A percentile compares a stretch with the other conserved stretches of the same genome.
Evolutionary conservation across 2,329 filamentous ascomycete species (phyloP).

Genomic region (Cucurbitaria berberidis): DNA sequence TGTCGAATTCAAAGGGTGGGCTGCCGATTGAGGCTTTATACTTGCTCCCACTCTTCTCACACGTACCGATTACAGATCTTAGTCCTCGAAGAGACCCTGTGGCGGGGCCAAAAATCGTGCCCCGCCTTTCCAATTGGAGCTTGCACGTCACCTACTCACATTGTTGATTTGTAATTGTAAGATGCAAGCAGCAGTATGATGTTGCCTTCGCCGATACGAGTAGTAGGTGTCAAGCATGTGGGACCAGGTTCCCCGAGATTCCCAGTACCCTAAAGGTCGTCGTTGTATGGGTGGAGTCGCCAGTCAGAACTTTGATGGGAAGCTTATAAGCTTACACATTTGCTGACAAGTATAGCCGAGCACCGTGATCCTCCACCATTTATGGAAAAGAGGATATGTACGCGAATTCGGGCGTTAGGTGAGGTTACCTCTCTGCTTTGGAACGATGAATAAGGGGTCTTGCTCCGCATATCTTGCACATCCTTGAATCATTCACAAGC

Average conservation of each 20-base stretch:
- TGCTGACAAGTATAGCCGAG: constrained; percentile 12
- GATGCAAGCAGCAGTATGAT: constrained; percentile 4
- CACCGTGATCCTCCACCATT: not conserved
- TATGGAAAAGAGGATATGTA: not conserved
- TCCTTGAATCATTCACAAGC: not conserved
- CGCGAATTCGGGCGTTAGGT: not conserved
- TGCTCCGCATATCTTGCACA: not conserved
- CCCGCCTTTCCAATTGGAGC: constrained; percentile 22
- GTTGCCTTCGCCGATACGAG: not conserved
- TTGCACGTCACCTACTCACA: constrained; percentile 7
- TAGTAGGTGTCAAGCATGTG: not conserved
- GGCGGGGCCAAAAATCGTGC: constrained; percentile 20
- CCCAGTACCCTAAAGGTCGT: not conserved
- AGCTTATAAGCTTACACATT: constrained; percentile 3
- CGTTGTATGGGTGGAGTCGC: not conserved
- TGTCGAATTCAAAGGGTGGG: constrained; percentile 4
- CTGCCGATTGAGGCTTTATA: constrained; percentile 29
- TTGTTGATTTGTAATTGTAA: constrained; percentile 40
- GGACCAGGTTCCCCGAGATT: not conserved
- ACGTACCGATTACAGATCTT: constrained; percentile 27
- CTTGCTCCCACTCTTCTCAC: constrained; percentile 25
- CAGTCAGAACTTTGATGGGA: not conserved
- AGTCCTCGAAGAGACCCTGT: constrained; percentile 4
- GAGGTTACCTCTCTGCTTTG: not conserved
- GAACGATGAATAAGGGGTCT: not conserved